Percentiles rank a stretch among this genome's conserved stretches.
These are phyloP conservation scores for Chaetoceros tenuissimus DNA, from an alignment of 108 stramenopile species.

Conservation along the genomic window DNA sequence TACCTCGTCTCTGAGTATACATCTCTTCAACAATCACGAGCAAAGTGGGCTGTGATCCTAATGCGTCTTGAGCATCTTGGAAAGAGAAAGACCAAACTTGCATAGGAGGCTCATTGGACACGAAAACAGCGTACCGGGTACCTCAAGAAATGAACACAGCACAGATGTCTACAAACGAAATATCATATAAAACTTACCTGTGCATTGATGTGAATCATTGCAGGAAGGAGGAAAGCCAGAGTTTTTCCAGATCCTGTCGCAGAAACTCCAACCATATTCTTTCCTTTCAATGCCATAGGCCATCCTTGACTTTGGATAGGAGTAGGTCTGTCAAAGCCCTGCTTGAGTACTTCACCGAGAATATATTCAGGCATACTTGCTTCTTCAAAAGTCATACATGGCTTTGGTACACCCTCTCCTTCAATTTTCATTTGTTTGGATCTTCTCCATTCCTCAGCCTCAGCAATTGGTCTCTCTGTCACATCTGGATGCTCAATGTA, in stretches of 20 bases:
- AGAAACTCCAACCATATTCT: constrained; percentile 95
- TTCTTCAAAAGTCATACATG: constrained; percentile 90
- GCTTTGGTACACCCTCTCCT: constrained; percentile 93
- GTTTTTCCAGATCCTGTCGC: constrained; percentile 97
- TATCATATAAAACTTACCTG: too few relatives aligned
- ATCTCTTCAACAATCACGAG: too few relatives aligned
- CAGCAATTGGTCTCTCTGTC: constrained; percentile 66
- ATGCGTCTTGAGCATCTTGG: too few relatives aligned
- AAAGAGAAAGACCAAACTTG: too few relatives aligned
- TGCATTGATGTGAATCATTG: constrained; percentile 98
- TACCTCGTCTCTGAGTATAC: too few relatives aligned
- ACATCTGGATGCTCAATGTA: constrained; percentile 99
- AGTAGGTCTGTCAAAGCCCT: constrained; percentile 93
- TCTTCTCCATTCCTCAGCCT: constrained; percentile 83
- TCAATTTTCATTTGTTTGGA: constrained; percentile 77
- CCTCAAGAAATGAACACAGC: too few relatives aligned
- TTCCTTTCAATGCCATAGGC: constrained; percentile 98
- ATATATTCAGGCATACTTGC: constrained; percentile 97
- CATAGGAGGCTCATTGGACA: too few relatives aligned
- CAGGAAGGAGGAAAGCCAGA: constrained; percentile 96
- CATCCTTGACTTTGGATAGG: constrained; percentile 99
- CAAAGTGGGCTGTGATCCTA: too few relatives aligned
- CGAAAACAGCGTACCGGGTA: too few relatives aligned
- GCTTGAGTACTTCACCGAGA: constrained; percentile 86
- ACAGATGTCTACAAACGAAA: too few relatives aligned